phyloP scores from a whole-genome alignment of 2,329 filamentous ascomycete species.

The Hypoxylon sp. region DNA sequence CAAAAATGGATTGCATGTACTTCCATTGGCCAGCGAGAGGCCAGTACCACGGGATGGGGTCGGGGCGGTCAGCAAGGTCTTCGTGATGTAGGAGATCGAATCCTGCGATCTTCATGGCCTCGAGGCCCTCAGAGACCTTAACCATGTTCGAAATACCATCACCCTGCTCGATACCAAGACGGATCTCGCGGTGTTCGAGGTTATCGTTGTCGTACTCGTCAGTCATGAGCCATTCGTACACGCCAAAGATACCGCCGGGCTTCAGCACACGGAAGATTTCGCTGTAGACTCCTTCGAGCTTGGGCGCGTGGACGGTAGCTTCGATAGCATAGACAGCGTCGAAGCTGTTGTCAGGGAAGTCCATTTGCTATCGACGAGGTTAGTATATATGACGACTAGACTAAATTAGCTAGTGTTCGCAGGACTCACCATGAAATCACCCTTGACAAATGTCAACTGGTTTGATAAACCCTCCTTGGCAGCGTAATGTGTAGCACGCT shows the following conservation, averaged over 20 bases:
- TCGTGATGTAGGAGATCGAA: conserved; percentile 88
- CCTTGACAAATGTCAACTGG: conserved; percentile 91
- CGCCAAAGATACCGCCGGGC: conserved; percentile 94
- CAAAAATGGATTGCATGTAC: conserved; percentile 84
- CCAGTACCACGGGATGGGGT: conserved; percentile 93
- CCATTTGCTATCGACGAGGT: conserved; percentile 79
- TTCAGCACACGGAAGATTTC: conserved; percentile 97
- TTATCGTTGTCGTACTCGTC: conserved; percentile 93
- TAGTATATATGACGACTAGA: conserved; percentile 1
- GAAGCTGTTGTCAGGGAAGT: conserved; percentile 91
- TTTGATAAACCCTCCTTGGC: conserved; percentile 83
- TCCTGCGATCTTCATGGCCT: conserved; percentile 87
- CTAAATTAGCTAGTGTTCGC: background rate
- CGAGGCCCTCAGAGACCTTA: conserved; percentile 82
- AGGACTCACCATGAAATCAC: conserved; percentile 86
- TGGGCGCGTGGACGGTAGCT: conserved; percentile 94
- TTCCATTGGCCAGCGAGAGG: conserved; percentile 87
- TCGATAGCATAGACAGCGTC: conserved; percentile 98
- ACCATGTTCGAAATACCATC: conserved; percentile 99
- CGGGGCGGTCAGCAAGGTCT: conserved; percentile 84
- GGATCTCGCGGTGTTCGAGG: conserved; percentile 87
- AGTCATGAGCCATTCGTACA: conserved; percentile 99
- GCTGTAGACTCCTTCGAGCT: conserved; percentile 90
- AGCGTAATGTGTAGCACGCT: conserved; percentile 90
- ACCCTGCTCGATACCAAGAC: conserved; percentile 94